Evolutionary conservation across 768 basidiomycete genomes (phyloP).

Genomic region (Xerocomus spinulosus): DNA sequence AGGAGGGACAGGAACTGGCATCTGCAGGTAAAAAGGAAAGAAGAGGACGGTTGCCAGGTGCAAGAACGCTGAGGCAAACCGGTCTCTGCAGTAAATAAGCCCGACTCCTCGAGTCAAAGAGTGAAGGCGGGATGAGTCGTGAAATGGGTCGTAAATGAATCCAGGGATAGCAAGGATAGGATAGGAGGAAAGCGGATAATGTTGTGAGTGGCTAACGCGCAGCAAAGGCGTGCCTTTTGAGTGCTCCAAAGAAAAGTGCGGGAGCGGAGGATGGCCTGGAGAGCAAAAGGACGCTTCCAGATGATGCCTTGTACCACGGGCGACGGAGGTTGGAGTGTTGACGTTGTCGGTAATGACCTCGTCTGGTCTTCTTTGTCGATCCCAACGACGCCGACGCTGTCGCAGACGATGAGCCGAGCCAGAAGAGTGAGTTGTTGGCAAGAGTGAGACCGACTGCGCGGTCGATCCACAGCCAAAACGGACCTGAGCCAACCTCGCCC

Average conservation of each 20-base stretch:
- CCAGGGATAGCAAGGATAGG: slow-evolving; percentile 23
- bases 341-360: slow-evolving; percentile 27
- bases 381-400: slow-evolving; percentile 43
- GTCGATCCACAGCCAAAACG: slow-evolving; percentile 44
- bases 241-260: slow-evolving; percentile 32
- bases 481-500: slow-evolving; percentile 15
- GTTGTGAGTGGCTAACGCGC: slow-evolving; percentile 69
- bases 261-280: slow-evolving; percentile 18
- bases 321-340: slow-evolving; percentile 8
- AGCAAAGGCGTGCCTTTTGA: slow-evolving; percentile 92
- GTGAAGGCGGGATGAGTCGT: slow-evolving; percentile 50
- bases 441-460: slow-evolving; percentile 42
- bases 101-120: slow-evolving; percentile 38
- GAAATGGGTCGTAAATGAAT: slow-evolving; percentile 60
- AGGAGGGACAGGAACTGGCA: slow-evolving; percentile 83
- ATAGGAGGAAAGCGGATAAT: slow-evolving; percentile 28
- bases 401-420: slow-evolving; percentile 34
- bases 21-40: slow-evolving; percentile 50
- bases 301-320: slow-evolving; percentile 18
- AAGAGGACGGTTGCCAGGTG: slow-evolving; percentile 40
- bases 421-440: slow-evolving; percentile 31
- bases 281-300: slow-evolving; percentile 11
- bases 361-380: slow-evolving; percentile 30
- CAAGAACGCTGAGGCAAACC: slow-evolving; percentile 42
- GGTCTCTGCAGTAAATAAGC: slow-evolving; percentile 38